Percentiles rank a stretch among this genome's conserved stretches.
Conservation (phyloP, 225 moss, liverwort and hornwort genomes). For the Sphagnum contortum region DNA sequence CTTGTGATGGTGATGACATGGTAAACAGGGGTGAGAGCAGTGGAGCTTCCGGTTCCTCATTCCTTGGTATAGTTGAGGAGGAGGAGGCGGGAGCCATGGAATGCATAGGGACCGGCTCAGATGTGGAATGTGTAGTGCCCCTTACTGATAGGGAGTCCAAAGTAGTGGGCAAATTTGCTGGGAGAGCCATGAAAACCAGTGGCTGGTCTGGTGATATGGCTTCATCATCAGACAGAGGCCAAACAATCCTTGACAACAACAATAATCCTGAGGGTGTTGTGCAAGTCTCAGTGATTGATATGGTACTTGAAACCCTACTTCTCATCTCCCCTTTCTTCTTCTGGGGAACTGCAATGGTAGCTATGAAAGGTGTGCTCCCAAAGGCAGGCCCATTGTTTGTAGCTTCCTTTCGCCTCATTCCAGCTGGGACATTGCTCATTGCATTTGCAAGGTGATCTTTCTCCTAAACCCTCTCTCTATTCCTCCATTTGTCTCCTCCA, state of each 20-base stretch:
- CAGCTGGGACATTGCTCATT: slow-evolving; percentile 81
- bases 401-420: slow-evolving; percentile 73
- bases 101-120: slow-evolving; percentile 49
- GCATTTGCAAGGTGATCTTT: slow-evolving; percentile 41
- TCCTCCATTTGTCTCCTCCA: not conserved
- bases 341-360: slow-evolving; percentile 99
- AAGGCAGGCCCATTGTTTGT: slow-evolving; percentile 99
- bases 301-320: slow-evolving; percentile 58
- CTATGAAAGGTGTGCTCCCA: slow-evolving; percentile 89
- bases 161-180: slow-evolving; percentile 11
- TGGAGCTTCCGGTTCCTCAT: too few relatives aligned
- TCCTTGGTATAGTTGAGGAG: too few relatives aligned
- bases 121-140: slow-evolving; percentile 46
- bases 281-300: slow-evolving; percentile 19
- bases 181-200: slow-evolving; percentile 11
- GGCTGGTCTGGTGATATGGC: not conserved
- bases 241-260: not conserved
- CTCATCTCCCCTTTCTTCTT: slow-evolving; percentile 92
- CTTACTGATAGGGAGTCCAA: slow-evolving; percentile 11
- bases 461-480: not conserved
- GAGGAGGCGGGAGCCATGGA: slow-evolving; percentile 18
- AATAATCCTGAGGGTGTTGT: slow-evolving; percentile 5
- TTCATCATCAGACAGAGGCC: too few relatives aligned
- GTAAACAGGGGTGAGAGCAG: too few relatives aligned
- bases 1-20: too few relatives aligned